Base-by-base conservation (phyloP, 108 stramenopile genomes). In the Skeletonema grethae region DNA sequence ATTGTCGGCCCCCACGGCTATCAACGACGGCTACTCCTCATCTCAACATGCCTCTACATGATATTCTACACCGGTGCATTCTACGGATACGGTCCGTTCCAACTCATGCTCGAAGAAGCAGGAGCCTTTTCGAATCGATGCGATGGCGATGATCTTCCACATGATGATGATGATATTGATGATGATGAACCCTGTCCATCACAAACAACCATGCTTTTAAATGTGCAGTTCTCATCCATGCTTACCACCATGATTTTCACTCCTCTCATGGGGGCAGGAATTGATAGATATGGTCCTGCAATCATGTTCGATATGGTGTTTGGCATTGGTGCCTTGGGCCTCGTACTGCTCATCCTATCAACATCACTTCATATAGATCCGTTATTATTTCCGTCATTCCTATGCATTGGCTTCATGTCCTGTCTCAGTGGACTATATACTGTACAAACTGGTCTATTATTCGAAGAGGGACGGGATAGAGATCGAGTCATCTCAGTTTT, bases 71-170 rank as follows among this genome's bases (percentile, higher is more conserved):
- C 78, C 7, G 85, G 82, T n/a, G 79, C 79, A 2, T 72, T 77
- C 32, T 83, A 69, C 69, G 80, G 82, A 35, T 86, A 57, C 28
- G 85, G 85, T n/a, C 85, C 82, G 4, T 80, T 86, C 79, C 79
- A 81, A 61, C 56, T 82, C 7, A 57, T 85, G 67, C 63, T 85
- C 0, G 79, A 85, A 70, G 57, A 72, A 15, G 7, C 67, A 29
- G 76, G 67, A 5, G 71, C 76, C 25, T 83, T 83, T 57, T 59
- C 63, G 3, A 65, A 20, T 34, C 41, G 28, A 7, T 85, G 84
- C n/a, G n/a, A n/a, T n/a, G n/a, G n/a, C n/a, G n/a, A n/a, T n/a
- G n/a, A n/a, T n/a, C n/a, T n/a, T n/a, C n/a, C n/a, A n/a, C n/a
- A n/a, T 3, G 59, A 65, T 16, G 18, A 61, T 16, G 18, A 61